These are phyloP conservation scores for Eucalyptus coolabah DNA, from an alignment of 345 rosid genomes.

Conservation along the genomic window DNA sequence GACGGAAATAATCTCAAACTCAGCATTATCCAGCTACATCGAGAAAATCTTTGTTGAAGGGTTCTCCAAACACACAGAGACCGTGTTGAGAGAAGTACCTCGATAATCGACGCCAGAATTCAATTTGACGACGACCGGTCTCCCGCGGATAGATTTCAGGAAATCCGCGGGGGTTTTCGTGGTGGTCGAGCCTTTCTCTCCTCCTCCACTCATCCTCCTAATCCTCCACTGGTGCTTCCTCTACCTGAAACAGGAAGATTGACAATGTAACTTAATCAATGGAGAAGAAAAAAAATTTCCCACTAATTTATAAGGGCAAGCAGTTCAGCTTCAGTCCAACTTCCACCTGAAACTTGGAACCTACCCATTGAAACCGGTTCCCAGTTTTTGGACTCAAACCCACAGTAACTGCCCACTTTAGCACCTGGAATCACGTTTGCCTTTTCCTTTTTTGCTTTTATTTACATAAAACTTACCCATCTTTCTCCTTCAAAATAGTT, in stretches of 20 bases:
- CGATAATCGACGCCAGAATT: slow-evolving; percentile 94
- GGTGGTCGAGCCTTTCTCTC: slow-evolving; percentile 23
- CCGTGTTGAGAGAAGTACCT: slow-evolving; percentile 18
- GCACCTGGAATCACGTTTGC: not conserved
- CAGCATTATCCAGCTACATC: not conserved
- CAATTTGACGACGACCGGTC: slow-evolving; percentile 66
- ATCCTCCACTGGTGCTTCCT: not conserved
- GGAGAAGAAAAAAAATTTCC: not conserved
- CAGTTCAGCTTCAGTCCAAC: not conserved
- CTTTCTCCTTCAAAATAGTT: not conserved
- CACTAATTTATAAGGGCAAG: not conserved
- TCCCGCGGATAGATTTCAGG: slow-evolving; percentile 90
- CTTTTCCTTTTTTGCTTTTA: not conserved
- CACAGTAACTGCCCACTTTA: not conserved
- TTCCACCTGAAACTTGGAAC: not conserved
- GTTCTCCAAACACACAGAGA: not conserved
- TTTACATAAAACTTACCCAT: not conserved
- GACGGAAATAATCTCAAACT: not conserved
- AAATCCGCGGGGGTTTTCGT: slow-evolving; percentile 70
- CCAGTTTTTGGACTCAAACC: not conserved
- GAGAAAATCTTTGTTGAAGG: not conserved
- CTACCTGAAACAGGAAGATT: not conserved
- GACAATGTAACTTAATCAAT: not conserved
- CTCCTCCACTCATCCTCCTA: slow-evolving; percentile 55
- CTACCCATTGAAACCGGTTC: not conserved